Evolutionary conservation across 2,329 filamentous ascomycete species (phyloP), one percentile per base, ranked within the genome.

Genomic region (Aspergillus sp.): DNA sequence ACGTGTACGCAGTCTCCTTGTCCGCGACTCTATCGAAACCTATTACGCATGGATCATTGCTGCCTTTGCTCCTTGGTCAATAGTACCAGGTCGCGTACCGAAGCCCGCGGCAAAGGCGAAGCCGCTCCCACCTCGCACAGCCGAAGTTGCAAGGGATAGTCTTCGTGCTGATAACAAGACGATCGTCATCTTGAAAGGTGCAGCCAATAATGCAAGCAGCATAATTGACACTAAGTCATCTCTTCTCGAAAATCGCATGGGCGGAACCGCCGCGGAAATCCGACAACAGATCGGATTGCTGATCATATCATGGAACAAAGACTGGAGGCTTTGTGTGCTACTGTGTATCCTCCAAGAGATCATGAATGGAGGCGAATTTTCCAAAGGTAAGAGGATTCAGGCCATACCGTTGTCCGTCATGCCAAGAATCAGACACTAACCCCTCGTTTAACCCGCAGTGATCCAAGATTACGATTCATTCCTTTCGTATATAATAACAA

Each of bases 161-260:
- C 81, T 95, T 61, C 89, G 86, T 58, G 78, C 83, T 1, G 81
- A 86, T 2, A 95, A 90, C 61, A 93, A 85, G 61, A 70, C 89
- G 5, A 79, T 78, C 35, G 82, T 83, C 50, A 68, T 91, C 5
- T 71, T 93, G 42, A 76, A 77, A 10, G 79, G 81, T 19, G 79
- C 85, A 7, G 74, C 85, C 39, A 73, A 70, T n/a, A 75, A 90
- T 52, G 73, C 79, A 37, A 56, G 68, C 4, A 76, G 83, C 35
- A 88, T 95, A n/a, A 70, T 78, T 27, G 66, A 65, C 7, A 60
- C 85, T 11, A 88, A 88, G 54, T 52, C 51, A 5, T 52, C 57
- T 7, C 48, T 68, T 5, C 48, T 65, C 11, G 49, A 53, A 12
- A 47, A 54, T 5, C 38, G 43, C n/a, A 51, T 65, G 37, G 44